Evolutionary conservation across 2,329 filamentous ascomycete species (phyloP).

Genomic region (Trichoderma guizhouense): DNA sequence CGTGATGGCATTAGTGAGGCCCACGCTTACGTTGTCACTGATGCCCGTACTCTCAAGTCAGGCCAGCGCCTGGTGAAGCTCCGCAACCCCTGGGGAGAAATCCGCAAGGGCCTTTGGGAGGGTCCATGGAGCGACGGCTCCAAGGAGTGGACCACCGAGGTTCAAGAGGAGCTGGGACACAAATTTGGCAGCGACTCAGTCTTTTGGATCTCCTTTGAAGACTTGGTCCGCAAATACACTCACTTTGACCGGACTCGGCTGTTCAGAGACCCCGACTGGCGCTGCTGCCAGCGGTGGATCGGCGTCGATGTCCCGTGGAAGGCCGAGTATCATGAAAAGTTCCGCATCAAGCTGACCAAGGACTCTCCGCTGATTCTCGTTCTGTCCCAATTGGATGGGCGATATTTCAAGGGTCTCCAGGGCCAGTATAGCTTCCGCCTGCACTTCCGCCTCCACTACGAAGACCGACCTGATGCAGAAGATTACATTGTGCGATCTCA

Average conservation of each 20-base stretch:
- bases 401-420: slow-evolving; percentile 59
- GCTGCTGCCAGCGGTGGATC: slow-evolving; percentile 57
- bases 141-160: slow-evolving; percentile 59
- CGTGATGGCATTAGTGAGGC: slow-evolving; percentile 56
- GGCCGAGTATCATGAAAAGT: slow-evolving; percentile 59
- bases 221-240: slow-evolving; percentile 60
- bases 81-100: slow-evolving; percentile 60
- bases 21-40: slow-evolving; percentile 61
- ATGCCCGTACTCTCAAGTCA: slow-evolving; percentile 49
- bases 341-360: slow-evolving; percentile 54
- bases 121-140: slow-evolving; percentile 59
- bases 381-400: slow-evolving; percentile 58
- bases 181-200: slow-evolving; percentile 60
- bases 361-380: slow-evolving; percentile 58
- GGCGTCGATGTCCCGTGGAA: slow-evolving; percentile 62
- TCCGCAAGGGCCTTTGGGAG: slow-evolving; percentile 57
- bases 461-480: slow-evolving; percentile 48
- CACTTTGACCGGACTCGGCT: slow-evolving; percentile 61
- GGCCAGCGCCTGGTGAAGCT: slow-evolving; percentile 56
- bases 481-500: slow-evolving; percentile 60
- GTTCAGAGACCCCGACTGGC: slow-evolving; percentile 57
- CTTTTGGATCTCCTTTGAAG: slow-evolving; percentile 62
- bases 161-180: slow-evolving; percentile 55
- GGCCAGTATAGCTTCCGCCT: slow-evolving; percentile 55
- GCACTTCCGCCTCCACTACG: slow-evolving; percentile 49